phyloP scores from a whole-genome alignment of 768 basidiomycete species.

The Royoungia palumana region DNA sequence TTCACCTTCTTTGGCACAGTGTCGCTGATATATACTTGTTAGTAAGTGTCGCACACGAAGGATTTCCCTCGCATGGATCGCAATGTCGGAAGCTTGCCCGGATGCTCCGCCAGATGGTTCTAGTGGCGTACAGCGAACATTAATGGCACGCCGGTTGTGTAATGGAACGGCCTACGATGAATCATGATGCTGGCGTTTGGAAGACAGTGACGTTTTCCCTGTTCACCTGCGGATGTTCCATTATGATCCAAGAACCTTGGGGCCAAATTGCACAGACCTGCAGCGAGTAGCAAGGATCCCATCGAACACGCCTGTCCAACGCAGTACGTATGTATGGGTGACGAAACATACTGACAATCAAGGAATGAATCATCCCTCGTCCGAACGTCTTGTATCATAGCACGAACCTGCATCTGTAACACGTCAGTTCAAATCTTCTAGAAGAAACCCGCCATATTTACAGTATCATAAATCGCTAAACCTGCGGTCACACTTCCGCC shows the following conservation, averaged over 20 bases:
- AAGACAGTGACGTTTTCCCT: slow-evolving; percentile 86
- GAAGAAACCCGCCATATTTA: slow-evolving; percentile 36
- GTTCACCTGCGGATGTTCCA: slow-evolving; percentile 52
- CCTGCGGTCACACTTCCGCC: slow-evolving; percentile 96
- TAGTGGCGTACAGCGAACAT: slow-evolving; percentile 32
- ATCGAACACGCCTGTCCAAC: slow-evolving; percentile 94
- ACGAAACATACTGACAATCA: slow-evolving; percentile 72
- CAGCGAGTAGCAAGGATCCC: slow-evolving; percentile 90
- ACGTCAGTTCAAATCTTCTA: slow-evolving; percentile 14
- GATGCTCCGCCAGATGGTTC: slow-evolving; percentile 96
- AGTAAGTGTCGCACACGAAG: slow-evolving; percentile 80
- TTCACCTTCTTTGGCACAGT: slow-evolving; percentile 73
- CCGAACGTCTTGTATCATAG: slow-evolving; percentile 1
- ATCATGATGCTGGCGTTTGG: slow-evolving; percentile 98
- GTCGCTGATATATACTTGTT: slow-evolving; percentile 85
- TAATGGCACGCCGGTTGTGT: background rate
- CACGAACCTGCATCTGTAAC: slow-evolving; percentile 66
- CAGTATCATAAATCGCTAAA: slow-evolving; percentile 96
- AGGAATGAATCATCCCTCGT: slow-evolving; percentile 26
- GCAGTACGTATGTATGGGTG: slow-evolving; percentile 95
- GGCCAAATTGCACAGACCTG: slow-evolving; percentile 45
- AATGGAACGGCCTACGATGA: slow-evolving; percentile 57
- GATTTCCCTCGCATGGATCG: slow-evolving; percentile 97
- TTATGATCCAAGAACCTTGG: slow-evolving; percentile 7
- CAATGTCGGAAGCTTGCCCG: slow-evolving; percentile 94